These are phyloP conservation scores for Fagopyrum esculentum DNA, from an alignment of 148 eudicot genomes.

Conservation along the genomic window DNA sequence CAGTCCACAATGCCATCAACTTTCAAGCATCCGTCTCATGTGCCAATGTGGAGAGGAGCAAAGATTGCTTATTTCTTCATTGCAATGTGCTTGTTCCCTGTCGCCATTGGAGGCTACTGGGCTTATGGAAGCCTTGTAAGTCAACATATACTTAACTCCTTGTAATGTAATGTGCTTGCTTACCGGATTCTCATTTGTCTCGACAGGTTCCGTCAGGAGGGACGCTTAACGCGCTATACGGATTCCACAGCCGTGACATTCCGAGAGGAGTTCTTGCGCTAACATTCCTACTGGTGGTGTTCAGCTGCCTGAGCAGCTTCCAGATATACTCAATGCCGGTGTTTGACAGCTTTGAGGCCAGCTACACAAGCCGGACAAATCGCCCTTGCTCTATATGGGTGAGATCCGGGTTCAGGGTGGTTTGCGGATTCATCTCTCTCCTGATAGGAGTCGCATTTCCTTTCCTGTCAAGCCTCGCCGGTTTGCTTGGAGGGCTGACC, in stretches of 20 bases:
- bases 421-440: conserved; percentile 71
- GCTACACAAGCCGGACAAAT: conserved; percentile 92
- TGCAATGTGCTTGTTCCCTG: conserved; percentile 87
- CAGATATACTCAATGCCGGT: conserved; percentile 99
- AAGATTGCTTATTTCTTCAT: conserved; percentile 89
- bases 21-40: conserved; percentile 96
- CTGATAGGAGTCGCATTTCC: conserved; percentile 93
- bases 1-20: conserved; percentile 99
- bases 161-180: too few relatives aligned
- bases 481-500: conserved; percentile 85
- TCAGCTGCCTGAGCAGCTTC: conserved; percentile 97
- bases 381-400: conserved; percentile 97
- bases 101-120: conserved; percentile 98
- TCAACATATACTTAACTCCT: not conserved
- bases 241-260: conserved; percentile 80
- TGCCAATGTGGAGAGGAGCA: conserved; percentile 99
- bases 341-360: conserved; percentile 93
- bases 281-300: conserved; percentile 84
- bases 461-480: conserved; percentile 89
- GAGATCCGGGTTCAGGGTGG: conserved; percentile 84
- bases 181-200: not conserved
- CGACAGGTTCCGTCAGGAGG: conserved; percentile 95
- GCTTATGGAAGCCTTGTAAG: conserved; percentile 96
- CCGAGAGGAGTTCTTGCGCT: conserved; percentile 81
- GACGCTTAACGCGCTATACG: conserved; percentile 68